Base-by-base conservation (phyloP, 2,329 filamentous ascomycete species). In the Elsinoe arachidis region DNA sequence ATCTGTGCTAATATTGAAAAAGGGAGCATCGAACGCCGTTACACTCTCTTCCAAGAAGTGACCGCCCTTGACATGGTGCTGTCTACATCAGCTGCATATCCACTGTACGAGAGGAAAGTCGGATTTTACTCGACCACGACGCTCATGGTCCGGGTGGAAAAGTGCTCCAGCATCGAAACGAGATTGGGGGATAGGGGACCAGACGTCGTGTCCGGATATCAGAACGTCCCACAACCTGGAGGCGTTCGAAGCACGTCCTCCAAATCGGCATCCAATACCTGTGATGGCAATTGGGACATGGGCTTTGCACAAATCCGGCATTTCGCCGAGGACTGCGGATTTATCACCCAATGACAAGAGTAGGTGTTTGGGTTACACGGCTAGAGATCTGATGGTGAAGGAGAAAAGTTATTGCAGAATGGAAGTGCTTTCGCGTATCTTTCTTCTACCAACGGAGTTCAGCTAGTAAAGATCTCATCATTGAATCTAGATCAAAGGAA, bases 141-240 rank as follows among this genome's bases (percentile, higher is more conserved):
- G 64, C 34, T 68, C 67, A 0, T 67, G 67, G 2, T 63, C 64
- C 2, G 66, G 59, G 55, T 72, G 69, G 35, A 56, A 64, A 44
- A 72, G 66, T 0, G 62, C 62, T 4, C 67, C 57, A 0, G 65
- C 23, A 56, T 73, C 65, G 44, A 69, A 74, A 7, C 55, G 54
- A 59, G 38, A n/a, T 14, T 15, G 54, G 5, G 65, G 64, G 11
- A 66, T 61, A 14, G 61, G 44, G 15, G 30, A 34, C 37, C 57
- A 33, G 63, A 47, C 41, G 61, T 60, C 44, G 51, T 35, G 26
- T 7, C 39, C 39, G 5, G 17, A n/a, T 3, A 43, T 19, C 17
- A n/a, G 21, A 5, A 66, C 23, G 17, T 66, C 54, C 63, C 64
- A 67, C 51, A 67, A 64, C 7, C 57, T 56, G 3, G 64, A 60